phyloP scores from a whole-genome alignment of 345 rosid genomes.

The Trapa bicornis region DNA sequence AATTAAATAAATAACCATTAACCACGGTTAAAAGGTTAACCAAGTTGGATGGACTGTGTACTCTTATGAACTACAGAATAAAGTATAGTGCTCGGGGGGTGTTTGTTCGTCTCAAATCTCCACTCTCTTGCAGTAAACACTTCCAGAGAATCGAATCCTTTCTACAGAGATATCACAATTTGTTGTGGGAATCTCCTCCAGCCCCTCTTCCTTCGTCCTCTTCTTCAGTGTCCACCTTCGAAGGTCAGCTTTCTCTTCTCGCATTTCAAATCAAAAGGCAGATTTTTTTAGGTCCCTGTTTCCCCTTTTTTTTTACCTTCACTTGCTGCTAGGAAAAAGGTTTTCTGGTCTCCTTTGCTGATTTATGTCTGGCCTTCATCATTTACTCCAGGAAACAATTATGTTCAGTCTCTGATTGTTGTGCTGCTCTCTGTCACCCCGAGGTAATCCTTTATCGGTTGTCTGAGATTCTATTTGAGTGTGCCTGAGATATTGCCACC shows the following conservation, averaged over 20 bases:
- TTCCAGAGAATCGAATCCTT: constrained; percentile 25
- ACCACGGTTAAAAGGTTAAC: too few relatives aligned
- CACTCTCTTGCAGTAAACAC: background rate
- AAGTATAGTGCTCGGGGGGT: too few relatives aligned
- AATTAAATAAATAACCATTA: too few relatives aligned
- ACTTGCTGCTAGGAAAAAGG: too few relatives aligned
- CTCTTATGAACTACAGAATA: too few relatives aligned
- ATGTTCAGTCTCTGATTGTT: background rate
- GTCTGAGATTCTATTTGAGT: background rate
- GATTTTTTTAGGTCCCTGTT: background rate
- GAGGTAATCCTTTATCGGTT: background rate
- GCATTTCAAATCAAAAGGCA: background rate
- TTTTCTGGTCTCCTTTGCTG: constrained; percentile 10
- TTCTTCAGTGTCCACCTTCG: constrained; percentile 3
- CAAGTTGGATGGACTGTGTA: too few relatives aligned
- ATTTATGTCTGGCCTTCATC: background rate
- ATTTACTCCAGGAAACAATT: background rate
- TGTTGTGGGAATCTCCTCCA: constrained; percentile 7
- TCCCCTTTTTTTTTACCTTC: too few relatives aligned
- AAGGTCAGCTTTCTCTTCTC: constrained; percentile 13
- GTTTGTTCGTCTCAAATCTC: too few relatives aligned
- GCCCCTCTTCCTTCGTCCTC: background rate
- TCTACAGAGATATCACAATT: constrained; percentile 17
- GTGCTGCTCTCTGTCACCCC: background rate
- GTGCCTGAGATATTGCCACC: background rate